Evolutionary conservation across 2,329 filamentous ascomycete species (phyloP).

Genomic region (Colletotrichum gloeosporioides): DNA sequence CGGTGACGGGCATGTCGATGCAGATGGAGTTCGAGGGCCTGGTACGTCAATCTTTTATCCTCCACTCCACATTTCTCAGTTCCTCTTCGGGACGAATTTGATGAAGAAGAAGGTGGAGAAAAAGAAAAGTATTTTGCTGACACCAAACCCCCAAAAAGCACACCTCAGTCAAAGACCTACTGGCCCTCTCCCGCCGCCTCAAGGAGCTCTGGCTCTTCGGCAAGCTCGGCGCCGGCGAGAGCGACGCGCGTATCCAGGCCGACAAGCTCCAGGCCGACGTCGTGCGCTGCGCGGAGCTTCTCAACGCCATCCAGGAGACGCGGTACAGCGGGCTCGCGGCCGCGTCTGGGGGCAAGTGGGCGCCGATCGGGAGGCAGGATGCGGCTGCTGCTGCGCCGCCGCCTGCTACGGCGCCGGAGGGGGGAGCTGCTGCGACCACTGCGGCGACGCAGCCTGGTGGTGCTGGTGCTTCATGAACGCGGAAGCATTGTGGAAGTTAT

Average conservation of each 20-base stretch:
- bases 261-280: slow-evolving; percentile 42
- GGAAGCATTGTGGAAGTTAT: too few relatives aligned
- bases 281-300: slow-evolving; percentile 35
- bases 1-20: slow-evolving; percentile 48
- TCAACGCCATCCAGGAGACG: slow-evolving; percentile 38
- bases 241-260: slow-evolving; percentile 38
- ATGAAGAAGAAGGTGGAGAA: not conserved
- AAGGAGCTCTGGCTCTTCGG: slow-evolving; percentile 53
- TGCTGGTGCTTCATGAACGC: not conserved
- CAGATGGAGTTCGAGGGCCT: slow-evolving; percentile 51
- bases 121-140: not conserved
- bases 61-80: not conserved
- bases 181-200: slow-evolving; percentile 47
- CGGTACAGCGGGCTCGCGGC: slow-evolving; percentile 39
- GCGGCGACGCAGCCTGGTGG: not conserved
- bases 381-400: not conserved
- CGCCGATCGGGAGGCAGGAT: slow-evolving; percentile 26
- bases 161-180: slow-evolving; percentile 49
- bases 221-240: slow-evolving; percentile 43
- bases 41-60: slow-evolving; percentile 25
- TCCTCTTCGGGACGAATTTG: too few relatives aligned
- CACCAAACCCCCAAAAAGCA: slow-evolving; percentile 30
- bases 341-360: slow-evolving; percentile 41
- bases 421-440: not conserved
- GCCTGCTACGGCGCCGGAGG: not conserved